phyloP scores from a whole-genome alignment of 352 stramenopile genomes.

The Globisporangium cylindrosporum region DNA sequence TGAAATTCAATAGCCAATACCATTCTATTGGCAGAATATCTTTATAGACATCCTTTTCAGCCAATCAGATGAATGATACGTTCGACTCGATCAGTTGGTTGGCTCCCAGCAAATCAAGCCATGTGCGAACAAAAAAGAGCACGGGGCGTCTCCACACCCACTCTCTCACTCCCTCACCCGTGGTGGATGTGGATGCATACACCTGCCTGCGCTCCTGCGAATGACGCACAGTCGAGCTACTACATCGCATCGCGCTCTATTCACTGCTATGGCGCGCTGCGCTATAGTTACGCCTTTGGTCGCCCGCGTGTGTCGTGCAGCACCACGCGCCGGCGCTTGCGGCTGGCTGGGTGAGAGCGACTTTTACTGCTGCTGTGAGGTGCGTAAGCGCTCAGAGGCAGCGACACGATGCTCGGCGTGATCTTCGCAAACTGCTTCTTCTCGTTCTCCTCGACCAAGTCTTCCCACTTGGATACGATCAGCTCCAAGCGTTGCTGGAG shows the following conservation, averaged over 20 bases:
- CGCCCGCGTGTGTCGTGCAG: slow-evolving; percentile 7
- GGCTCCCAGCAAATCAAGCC: slow-evolving; percentile 10
- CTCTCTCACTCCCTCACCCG: too few relatives aligned
- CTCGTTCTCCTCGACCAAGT: slow-evolving; percentile 27
- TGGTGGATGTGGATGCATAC: background rate
- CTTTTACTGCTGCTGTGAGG: background rate
- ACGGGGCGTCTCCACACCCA: background rate
- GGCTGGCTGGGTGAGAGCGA: background rate
- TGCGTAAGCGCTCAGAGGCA: slow-evolving; percentile 34
- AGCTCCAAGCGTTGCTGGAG: slow-evolving; percentile 30
- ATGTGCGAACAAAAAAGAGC: slow-evolving; percentile 5
- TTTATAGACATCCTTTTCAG: background rate
- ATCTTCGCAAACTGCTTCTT: slow-evolving; percentile 7
- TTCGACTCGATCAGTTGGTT: background rate
- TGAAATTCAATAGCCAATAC: background rate
- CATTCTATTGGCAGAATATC: slow-evolving; percentile 6
- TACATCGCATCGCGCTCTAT: background rate
- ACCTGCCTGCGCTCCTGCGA: background rate
- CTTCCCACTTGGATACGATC: slow-evolving; percentile 33
- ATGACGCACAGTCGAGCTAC: too few relatives aligned
- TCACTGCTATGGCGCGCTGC: background rate
- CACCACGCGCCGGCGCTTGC: slow-evolving; percentile 6
- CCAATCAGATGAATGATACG: slow-evolving; percentile 5
- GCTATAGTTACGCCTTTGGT: background rate
- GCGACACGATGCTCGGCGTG: slow-evolving; percentile 22